phyloP scores from a whole-genome alignment of 305 asterid genomes.

The Caryopteris hybrid region DNA sequence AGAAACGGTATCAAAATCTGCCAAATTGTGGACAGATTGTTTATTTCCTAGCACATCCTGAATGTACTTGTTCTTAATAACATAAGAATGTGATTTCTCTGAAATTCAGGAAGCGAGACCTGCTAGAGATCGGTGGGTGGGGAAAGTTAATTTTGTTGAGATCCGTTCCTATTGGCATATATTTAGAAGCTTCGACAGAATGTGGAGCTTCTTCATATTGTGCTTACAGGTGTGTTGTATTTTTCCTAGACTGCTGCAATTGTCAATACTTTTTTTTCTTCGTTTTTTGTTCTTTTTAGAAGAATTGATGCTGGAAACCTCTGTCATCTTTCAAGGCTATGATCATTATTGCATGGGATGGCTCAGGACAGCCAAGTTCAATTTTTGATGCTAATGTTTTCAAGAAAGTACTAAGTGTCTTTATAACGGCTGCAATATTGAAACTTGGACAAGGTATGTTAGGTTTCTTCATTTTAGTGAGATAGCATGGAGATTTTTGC shows the following conservation, averaged over 20 bases:
- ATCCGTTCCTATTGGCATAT: conserved; percentile 95
- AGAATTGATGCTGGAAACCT: conserved; percentile 19
- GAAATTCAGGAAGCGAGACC: conserved; percentile 58
- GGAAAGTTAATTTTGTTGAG: conserved; percentile 97
- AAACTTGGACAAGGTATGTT: conserved; percentile 95
- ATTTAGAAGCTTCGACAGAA: conserved; percentile 92
- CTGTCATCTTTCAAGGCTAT: conserved; percentile 61
- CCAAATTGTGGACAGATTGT: too few relatives aligned
- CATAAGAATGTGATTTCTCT: too few relatives aligned
- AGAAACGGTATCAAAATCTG: too few relatives aligned
- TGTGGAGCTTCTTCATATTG: conserved; percentile 98
- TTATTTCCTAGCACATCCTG: conserved; percentile 12
- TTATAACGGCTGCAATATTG: conserved; percentile 92
- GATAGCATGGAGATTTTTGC: not conserved
- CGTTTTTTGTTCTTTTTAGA: conserved; percentile 12
- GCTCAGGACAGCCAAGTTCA: conserved; percentile 61
- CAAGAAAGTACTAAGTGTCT: conserved; percentile 88
- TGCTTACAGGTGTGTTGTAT: conserved; percentile 73
- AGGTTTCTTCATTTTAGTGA: conserved; percentile 3
- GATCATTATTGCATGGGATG: conserved; percentile 98
- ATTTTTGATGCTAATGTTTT: conserved; percentile 58
- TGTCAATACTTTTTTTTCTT: too few relatives aligned
- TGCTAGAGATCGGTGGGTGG: conserved; percentile 81
- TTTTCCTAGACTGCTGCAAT: too few relatives aligned
- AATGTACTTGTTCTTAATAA: too few relatives aligned